A percentile compares a stretch with the other conserved stretches of the same genome.
Evolutionary conservation across 2,329 filamentous ascomycete genomes (phyloP).

Genomic region (Exophiala dermatitidis): DNA sequence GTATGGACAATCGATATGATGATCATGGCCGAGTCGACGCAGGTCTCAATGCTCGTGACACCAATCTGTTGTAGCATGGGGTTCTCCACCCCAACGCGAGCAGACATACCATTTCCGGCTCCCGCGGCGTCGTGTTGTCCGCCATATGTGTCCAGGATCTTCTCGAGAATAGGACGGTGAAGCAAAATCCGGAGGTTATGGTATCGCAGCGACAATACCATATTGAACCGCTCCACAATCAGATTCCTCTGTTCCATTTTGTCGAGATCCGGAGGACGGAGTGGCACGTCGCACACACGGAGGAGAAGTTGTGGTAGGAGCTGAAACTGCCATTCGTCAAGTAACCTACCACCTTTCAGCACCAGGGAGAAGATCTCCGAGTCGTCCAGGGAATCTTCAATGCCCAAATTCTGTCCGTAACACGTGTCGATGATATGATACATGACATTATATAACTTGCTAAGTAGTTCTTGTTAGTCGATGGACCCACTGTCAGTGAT

Average conservation of each 20-base stretch:
- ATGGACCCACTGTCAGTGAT: too few relatives aligned
- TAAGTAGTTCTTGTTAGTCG: conserved; percentile 1
- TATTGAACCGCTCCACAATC: conserved; percentile 21
- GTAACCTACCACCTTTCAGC: too few relatives aligned
- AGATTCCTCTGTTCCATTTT: too few relatives aligned
- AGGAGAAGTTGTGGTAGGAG: conserved; percentile 1
- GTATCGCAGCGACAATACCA: conserved; percentile 38
- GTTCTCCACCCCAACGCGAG: conserved; percentile 15
- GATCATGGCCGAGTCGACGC: conserved; percentile 30
- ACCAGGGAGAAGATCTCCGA: background rate
- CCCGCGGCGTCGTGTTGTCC: too few relatives aligned
- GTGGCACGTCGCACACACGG: too few relatives aligned
- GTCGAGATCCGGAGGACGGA: background rate
- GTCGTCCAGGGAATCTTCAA: background rate
- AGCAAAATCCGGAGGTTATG: conserved; percentile 38
- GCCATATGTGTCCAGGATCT: conserved; percentile 30
- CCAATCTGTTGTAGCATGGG: conserved; percentile 31
- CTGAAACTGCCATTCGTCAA: too few relatives aligned
- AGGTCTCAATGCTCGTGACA: conserved; percentile 31
- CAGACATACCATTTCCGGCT: too few relatives aligned
- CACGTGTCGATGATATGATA: conserved; percentile 34
- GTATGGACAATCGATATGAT: conserved; percentile 29
- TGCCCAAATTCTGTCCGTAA: conserved; percentile 9
- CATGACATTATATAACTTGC: conserved; percentile 31
- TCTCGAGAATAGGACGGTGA: conserved; percentile 38